Evolutionary conservation across 2,329 filamentous ascomycete species (phyloP), one percentile per base, ranked within the genome.

Genomic region (Balansia obtecta): DNA sequence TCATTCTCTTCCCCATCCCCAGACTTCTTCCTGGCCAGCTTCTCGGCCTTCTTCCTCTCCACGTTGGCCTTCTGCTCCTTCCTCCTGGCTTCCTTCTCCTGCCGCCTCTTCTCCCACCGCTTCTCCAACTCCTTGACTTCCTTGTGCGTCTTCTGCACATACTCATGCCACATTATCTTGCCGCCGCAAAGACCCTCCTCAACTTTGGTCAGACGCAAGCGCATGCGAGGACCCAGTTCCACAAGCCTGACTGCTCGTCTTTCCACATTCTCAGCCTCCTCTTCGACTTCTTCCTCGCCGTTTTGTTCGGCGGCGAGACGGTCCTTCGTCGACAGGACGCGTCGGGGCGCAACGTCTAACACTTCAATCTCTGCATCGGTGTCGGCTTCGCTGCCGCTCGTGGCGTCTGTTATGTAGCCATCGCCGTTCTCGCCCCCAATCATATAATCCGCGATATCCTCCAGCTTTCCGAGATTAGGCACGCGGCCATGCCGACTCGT

Each of bases 101-200:
- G 80, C 51, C 79, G 77, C 60, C 80, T 78, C 68, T 85, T 71
- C 57, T 89, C 84, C 87, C 93, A 97, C 57, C 80, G 78, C 71
- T 83, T 80, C 58, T 97, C 90, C 58, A 96, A 69, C 55, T 85
- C 80, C 62, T 83, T 79, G 51, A 88, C 71, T 65, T 98, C 90
- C 16, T 80, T 77, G 58, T 81, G 81, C 7, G 80, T 82, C 75
- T 98, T 98, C 63, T 84, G 80, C 49, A 97, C 82, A 63, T 88
- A 94, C 64, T 96, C 89, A 66, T 98, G 93, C 93, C 93, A 98
- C 86, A 98, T 87, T 51, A 95, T 79, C 65, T 88, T 93, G 46
- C 93, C 93, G 27, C 79, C 77, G 60, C 89, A 96, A 7, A 97
- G 69, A 1, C 91, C 93, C 59, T 98, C 93, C 63, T 98, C 93